phyloP scores from a whole-genome alignment of 345 rosid genomes.

The Eutrema heterophyllum region DNA sequence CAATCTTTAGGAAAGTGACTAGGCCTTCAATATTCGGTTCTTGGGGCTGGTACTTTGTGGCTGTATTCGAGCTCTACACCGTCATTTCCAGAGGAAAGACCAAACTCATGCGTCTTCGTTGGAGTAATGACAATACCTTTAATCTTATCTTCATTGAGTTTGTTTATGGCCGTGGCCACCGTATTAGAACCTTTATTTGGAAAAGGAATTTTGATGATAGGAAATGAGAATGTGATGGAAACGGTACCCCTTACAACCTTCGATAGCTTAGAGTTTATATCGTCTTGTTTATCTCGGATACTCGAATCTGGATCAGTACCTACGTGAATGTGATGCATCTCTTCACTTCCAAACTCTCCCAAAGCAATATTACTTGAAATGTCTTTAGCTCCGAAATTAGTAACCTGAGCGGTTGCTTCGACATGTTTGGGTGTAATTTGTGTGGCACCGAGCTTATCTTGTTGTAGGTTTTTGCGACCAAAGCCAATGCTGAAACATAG shows the following conservation, averaged over 20 bases:
- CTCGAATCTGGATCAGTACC: neutral
- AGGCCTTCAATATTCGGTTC: neutral
- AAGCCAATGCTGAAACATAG: conserved; percentile 8
- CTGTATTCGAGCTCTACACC: neutral
- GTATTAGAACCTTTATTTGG: neutral
- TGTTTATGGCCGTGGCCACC: neutral
- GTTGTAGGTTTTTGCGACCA: conserved; percentile 6
- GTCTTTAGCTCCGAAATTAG: neutral
- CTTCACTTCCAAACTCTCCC: neutral
- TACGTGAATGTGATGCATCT: conserved; percentile 7
- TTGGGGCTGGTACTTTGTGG: neutral
- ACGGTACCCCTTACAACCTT: neutral
- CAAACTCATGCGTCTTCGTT: conserved; percentile 2
- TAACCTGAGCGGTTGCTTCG: neutral
- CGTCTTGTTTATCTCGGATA: neutral
- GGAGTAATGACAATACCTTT: conserved; percentile 9
- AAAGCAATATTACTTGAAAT: conserved; percentile 6
- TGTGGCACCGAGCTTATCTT: neutral
- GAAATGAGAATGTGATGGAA: conserved; percentile 12
- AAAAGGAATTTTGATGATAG: conserved; percentile 14
- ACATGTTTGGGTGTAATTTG: neutral
- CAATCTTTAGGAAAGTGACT: neutral
- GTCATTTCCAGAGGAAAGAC: neutral
- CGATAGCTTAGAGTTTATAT: neutral
- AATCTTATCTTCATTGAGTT: neutral